phyloP scores from a whole-genome alignment of 1,139 yeast species.

The Blastobotrys indianensis region DNA sequence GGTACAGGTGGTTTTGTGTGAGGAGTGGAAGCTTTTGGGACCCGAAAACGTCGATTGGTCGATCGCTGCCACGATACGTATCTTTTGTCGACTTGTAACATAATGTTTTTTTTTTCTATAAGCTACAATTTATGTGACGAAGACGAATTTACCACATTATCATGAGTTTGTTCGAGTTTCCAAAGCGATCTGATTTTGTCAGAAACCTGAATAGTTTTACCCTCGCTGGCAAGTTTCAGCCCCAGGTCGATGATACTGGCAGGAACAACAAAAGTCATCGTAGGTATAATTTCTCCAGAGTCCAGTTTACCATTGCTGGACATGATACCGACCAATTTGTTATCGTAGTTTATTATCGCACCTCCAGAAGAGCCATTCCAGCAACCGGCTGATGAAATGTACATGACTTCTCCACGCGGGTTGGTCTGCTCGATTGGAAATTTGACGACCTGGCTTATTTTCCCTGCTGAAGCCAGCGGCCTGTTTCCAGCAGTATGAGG shows the following conservation, averaged over 20 bases:
- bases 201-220: background rate
- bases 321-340: constrained; percentile 48
- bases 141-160: background rate
- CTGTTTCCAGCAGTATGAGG: constrained; percentile 23
- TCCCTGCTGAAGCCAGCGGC: constrained; percentile 47
- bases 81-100: too few relatives aligned
- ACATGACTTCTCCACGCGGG: constrained; percentile 30
- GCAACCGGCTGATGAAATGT: constrained; percentile 55
- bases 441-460: constrained; percentile 33
- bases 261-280: constrained; percentile 43
- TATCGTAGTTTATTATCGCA: constrained; percentile 41
- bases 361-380: constrained; percentile 83
- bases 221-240: constrained; percentile 16
- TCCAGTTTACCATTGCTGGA: constrained; percentile 53
- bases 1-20: too few relatives aligned
- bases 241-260: constrained; percentile 2
- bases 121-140: too few relatives aligned
- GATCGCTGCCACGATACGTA: too few relatives aligned
- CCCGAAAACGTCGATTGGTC: too few relatives aligned
- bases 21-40: too few relatives aligned
- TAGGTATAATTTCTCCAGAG: constrained; percentile 41
- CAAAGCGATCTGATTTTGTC: constrained; percentile 14
- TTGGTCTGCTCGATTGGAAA: constrained; percentile 18
- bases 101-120: too few relatives aligned
- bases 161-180: constrained; percentile 19